A percentile compares a stretch with the other conserved stretches of the same genome.
These are phyloP conservation scores for Crithidia mellificae DNA, from an alignment of 208 protist genomes.

Conservation along the genomic window DNA sequence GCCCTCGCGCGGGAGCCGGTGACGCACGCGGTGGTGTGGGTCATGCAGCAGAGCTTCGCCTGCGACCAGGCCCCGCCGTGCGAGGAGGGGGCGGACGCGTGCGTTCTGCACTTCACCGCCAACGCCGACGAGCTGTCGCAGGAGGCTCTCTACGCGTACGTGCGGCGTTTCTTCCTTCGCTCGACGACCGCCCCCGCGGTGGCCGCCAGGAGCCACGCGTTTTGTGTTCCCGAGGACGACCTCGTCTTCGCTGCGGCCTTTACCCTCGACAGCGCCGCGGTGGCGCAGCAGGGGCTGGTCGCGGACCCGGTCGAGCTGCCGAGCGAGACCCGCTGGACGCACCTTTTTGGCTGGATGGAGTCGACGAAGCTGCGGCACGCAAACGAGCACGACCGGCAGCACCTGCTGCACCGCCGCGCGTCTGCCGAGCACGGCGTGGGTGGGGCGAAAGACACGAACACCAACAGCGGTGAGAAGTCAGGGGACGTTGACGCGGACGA, in stretches of 20 bases:
- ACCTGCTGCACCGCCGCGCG: constrained; percentile 26
- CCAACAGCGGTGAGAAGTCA: background rate
- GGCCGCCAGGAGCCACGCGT: background rate
- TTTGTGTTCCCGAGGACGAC: constrained; percentile 25
- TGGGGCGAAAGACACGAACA: too few relatives aligned
- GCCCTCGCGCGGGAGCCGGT: constrained; percentile 38
- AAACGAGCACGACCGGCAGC: constrained; percentile 37
- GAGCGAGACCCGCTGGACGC: constrained; percentile 65
- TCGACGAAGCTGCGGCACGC: constrained; percentile 43
- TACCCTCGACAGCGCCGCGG: constrained; percentile 35
- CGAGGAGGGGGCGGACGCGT: constrained; percentile 17
- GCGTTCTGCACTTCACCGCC: constrained; percentile 76
- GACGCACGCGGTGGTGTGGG: constrained; percentile 45
- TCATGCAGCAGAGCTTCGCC: constrained; percentile 59
- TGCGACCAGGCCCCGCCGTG: constrained; percentile 51
- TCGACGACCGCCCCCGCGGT: background rate
- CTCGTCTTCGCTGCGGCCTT: constrained; percentile 60
- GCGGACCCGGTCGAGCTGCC: constrained; percentile 30
- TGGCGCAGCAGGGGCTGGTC: constrained; percentile 19
- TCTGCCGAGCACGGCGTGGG: background rate
- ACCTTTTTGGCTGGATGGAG: constrained; percentile 66
- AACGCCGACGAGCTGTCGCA: constrained; percentile 41
- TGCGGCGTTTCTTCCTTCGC: constrained; percentile 32
- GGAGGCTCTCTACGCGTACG: constrained; percentile 44
- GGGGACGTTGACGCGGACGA: background rate